Percentiles rank a stretch among this genome's conserved stretches.
These are phyloP conservation scores for Meredithiella fracta DNA, from an alignment of 2,329 filamentous ascomycete genomes.

Conservation along the genomic window DNA sequence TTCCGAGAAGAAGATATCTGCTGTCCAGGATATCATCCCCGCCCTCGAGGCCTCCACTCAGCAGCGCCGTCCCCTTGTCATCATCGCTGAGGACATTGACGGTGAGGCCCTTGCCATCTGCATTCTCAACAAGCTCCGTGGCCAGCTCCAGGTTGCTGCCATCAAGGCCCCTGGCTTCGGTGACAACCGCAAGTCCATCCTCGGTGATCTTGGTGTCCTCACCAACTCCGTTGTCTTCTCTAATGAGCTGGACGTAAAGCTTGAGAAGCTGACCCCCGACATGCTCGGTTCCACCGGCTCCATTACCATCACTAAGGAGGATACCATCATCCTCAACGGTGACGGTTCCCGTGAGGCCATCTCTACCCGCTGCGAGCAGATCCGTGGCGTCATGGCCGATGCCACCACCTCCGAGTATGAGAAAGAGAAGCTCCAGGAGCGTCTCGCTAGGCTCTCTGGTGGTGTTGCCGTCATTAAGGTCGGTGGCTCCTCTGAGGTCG, in stretches of 20 bases:
- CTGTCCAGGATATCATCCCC: slow-evolving; percentile 96
- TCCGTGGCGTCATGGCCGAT: slow-evolving; percentile 90
- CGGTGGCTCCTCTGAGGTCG: slow-evolving; percentile 89
- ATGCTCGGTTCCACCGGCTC: slow-evolving; percentile 94
- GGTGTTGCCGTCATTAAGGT: slow-evolving; percentile 99
- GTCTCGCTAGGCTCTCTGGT: slow-evolving; percentile 95
- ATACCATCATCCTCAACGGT: slow-evolving; percentile 96
- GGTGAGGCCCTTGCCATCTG: slow-evolving; percentile 96
- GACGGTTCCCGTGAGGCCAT: slow-evolving; percentile 91
- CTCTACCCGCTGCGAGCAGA: slow-evolving; percentile 93
- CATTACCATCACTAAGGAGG: slow-evolving; percentile 99
- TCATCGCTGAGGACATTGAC: slow-evolving; percentile 98
- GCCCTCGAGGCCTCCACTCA: slow-evolving; percentile 95
- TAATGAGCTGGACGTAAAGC: slow-evolving; percentile 96
- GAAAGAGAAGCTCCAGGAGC: slow-evolving; percentile 99
- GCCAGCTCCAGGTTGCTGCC: slow-evolving; percentile 93
- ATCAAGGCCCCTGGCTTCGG: slow-evolving; percentile 99
- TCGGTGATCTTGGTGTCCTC: slow-evolving; percentile 86
- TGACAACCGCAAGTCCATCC: slow-evolving; percentile 99
- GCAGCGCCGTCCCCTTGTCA: slow-evolving; percentile 84
- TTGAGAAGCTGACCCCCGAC: slow-evolving; percentile 91
- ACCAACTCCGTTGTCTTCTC: slow-evolving; percentile 97
- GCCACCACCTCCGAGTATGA: slow-evolving; percentile 94
- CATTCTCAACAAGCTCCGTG: slow-evolving; percentile 99
- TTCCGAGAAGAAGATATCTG: slow-evolving; percentile 99